Evolutionary conservation across 1,284 basidiomycete genomes (phyloP).

Genomic region (Malassezia furfur): DNA sequence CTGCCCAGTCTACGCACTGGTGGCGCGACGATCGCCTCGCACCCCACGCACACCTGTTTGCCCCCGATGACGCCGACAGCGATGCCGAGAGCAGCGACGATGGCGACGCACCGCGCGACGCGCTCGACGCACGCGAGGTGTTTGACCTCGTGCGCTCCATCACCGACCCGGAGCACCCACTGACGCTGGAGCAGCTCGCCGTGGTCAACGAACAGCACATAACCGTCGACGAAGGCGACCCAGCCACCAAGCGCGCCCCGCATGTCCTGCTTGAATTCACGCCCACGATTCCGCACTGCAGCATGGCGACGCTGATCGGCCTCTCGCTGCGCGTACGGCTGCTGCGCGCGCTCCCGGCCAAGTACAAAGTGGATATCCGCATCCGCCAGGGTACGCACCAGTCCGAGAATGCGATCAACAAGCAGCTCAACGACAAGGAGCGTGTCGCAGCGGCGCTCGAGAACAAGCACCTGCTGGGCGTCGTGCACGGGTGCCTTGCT

Average conservation of each 20-base stretch:
- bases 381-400: conserved; percentile 92
- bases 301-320: conserved; percentile 94
- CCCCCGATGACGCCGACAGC: conserved; percentile 1
- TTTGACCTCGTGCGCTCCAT: conserved; percentile 75
- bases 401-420: conserved; percentile 89
- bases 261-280: conserved; percentile 58
- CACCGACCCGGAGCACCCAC: conserved; percentile 90
- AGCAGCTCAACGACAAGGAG: conserved; percentile 98
- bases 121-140: conserved; percentile 40
- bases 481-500: conserved; percentile 75
- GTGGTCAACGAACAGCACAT: conserved; percentile 88
- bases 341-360: conserved; percentile 74
- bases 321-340: conserved; percentile 84
- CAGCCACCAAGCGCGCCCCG: conserved; percentile 43
- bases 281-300: conserved; percentile 95
- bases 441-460: conserved; percentile 92
- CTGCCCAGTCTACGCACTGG: conserved; percentile 32
- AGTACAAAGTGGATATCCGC: conserved; percentile 88
- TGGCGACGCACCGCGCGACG: conserved; percentile 10
- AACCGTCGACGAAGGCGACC: conserved; percentile 53
- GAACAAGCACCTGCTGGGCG: conserved; percentile 73
- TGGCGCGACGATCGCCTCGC: conserved; percentile 27
- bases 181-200: conserved; percentile 87
- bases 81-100: conserved; percentile 49
- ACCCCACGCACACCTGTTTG: conserved; percentile 56